Conservation (phyloP, 768 basidiomycete genomes). For the Panaeolus cyanescens region DNA sequence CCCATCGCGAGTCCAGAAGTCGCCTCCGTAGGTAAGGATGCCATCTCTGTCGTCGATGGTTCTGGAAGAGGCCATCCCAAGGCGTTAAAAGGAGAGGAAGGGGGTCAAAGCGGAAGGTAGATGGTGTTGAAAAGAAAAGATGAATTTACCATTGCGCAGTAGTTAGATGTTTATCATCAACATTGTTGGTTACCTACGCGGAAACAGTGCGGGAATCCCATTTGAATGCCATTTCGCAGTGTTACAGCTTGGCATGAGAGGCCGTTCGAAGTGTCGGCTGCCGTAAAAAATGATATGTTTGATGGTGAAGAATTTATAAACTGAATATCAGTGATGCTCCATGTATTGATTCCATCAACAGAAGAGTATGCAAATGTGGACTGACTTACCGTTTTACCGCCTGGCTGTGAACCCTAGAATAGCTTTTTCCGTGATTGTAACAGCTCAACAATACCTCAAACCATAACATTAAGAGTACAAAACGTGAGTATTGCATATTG, state of each 20-base stretch:
- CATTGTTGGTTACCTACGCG: not conserved
- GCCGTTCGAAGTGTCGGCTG: too few relatives aligned
- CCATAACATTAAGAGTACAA: not conserved
- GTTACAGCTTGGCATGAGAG: too few relatives aligned
- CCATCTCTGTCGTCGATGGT: not conserved
- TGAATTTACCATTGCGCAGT: not conserved
- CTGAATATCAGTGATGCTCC: too few relatives aligned
- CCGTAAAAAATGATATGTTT: too few relatives aligned
- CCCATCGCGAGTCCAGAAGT: not conserved
- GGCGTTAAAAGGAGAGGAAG: not conserved
- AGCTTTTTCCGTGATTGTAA: not conserved
- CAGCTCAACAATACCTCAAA: not conserved
- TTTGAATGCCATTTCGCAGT: not conserved
- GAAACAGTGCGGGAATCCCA: not conserved
- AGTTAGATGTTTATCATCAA: not conserved
- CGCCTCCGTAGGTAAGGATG: not conserved
- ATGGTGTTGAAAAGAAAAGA: not conserved
- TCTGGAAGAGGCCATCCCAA: not conserved
- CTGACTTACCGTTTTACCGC: too few relatives aligned
- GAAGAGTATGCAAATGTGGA: too few relatives aligned
- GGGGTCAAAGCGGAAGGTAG: not conserved
- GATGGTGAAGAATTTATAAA: too few relatives aligned
- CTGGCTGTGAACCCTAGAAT: not conserved
- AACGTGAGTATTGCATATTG: not conserved
- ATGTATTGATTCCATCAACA: too few relatives aligned